Evolutionary conservation across 2,329 filamentous ascomycete genomes (phyloP), one percentile per base, ranked within the genome.

Genomic region (Aureobasidium vineae): DNA sequence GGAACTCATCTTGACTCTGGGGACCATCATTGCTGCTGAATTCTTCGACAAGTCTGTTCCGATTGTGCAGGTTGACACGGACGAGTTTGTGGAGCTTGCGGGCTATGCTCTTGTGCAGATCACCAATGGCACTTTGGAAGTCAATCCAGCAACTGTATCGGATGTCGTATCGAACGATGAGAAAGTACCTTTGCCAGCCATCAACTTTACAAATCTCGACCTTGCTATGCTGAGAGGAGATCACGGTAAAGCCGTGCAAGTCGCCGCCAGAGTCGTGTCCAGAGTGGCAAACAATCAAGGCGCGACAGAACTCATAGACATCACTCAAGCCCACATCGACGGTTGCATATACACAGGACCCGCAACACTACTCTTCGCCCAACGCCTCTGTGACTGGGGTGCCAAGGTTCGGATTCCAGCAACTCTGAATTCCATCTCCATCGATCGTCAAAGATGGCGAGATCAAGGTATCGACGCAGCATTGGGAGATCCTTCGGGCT

Each of bases 1-100:
- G 0, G 80, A 83, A 47, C 72, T 78, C n/a, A 82, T 83, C 26
- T 66, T 83, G 2, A 80, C 80, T 0, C 68, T 82, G 1, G 80
- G 81, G 0, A 79, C 82, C 0, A 73, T 83, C 50, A 73, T 83
- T 3, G 79, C 79, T 0, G 71, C 77, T 19, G 76, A 77, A 31
- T 68, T 83, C 3, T 81, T 83, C 52, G 69, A 61, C 0, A 75
- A 72, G 8, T 74, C 73, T 0, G 78, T 83, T 6, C 81, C 81
- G 0, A 75, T 83, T 0, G 28, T 82, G 1, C 67, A 72, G 0
- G 28, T 79, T 7, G 28, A 67, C 21, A 36, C 53, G 3, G 52
- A 49, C 10, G 69, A 70, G 23, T 75, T 75, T 28, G 5, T 21
- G 15, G 36, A 11, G 11, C 53, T 56, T 21, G 53, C 36, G n/a